Evolutionary conservation across 2,329 filamentous ascomycete genomes (phyloP).

Genomic region (Clonostachys sp.): DNA sequence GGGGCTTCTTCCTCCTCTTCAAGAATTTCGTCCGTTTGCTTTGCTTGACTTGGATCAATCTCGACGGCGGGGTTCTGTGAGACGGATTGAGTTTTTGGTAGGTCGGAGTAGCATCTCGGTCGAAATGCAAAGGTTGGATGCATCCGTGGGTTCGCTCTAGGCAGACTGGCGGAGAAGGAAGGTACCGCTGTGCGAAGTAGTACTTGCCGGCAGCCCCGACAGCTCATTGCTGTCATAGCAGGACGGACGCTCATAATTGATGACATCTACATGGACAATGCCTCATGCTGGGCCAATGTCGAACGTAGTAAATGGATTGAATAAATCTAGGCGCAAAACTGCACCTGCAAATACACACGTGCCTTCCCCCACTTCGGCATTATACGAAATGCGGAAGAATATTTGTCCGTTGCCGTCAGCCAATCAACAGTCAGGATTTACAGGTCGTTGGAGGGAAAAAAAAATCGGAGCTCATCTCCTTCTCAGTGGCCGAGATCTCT

Average conservation of each 20-base stretch:
- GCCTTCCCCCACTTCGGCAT: no score
- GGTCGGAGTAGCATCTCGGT: background rate
- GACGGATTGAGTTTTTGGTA: background rate
- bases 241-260: conserved; percentile 3
- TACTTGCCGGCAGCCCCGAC: conserved; percentile 4
- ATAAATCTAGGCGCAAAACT: no score
- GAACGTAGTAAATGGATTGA: no score
- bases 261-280: background rate
- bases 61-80: background rate
- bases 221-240: conserved; percentile 4
- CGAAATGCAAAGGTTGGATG: background rate
- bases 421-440: no score
- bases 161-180: background rate
- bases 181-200: background rate
- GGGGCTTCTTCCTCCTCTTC: conserved; percentile 35
- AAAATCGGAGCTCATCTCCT: background rate
- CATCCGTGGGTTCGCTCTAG: background rate
- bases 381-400: no score
- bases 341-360: no score
- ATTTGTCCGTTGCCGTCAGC: no score
- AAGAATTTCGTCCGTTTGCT: background rate
- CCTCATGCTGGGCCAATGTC: no score
- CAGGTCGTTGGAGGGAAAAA: background rate
- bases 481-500: background rate
- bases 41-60: background rate